Base-by-base conservation (phyloP, 1,284 basidiomycete species). In the Takashimella koratensis region DNA sequence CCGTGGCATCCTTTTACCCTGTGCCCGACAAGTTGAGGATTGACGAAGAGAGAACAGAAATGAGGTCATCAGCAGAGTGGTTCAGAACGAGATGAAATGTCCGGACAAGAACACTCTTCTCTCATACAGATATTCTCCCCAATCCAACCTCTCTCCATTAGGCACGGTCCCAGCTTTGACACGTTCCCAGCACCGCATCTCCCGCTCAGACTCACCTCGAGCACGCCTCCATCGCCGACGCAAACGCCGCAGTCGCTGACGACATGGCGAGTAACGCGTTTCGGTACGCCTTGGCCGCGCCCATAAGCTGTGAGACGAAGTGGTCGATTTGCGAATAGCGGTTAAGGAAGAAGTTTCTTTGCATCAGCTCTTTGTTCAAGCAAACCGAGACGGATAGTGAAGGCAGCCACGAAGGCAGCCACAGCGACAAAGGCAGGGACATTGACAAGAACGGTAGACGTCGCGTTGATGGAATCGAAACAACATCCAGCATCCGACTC, bases 191-290 rank as follows among this genome's bases (percentile, higher is more conserved):
- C 20, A n/a, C 21, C 16, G 20, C 27, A n/a, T 26, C 8, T 47
- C 20, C 25, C 22, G 36, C 36, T 20, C 12, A 45, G 21, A 77
- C 85, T 56, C 65, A 90, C 87, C 84, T 82, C 49, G 92, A 84
- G 62, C 90, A 92, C 45, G 81, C 80, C 73, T 89, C 85, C 82
- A 94, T 82, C 19, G 90, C 87, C 69, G 88, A 84, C 22, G 92
- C 94, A 61, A 97, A 89, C 3, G 83, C 82, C 41, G 90, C 88
- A 4, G 90, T 91, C 10, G 87, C 90, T 57, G 83, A 84, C 13
- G 90, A 88, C 83, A 97, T 86, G 45, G 84, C 82, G 52, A 92
- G 76, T 61, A 97, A 81, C 24, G 90, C 87, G 36, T 85, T 80
- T 46, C 93, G 88, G 78, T 95, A 97, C 51, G 82, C 83, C 48